These are phyloP conservation scores for Primulina tabacum DNA, from an alignment of 257 asterid species.

Conservation along the genomic window DNA sequence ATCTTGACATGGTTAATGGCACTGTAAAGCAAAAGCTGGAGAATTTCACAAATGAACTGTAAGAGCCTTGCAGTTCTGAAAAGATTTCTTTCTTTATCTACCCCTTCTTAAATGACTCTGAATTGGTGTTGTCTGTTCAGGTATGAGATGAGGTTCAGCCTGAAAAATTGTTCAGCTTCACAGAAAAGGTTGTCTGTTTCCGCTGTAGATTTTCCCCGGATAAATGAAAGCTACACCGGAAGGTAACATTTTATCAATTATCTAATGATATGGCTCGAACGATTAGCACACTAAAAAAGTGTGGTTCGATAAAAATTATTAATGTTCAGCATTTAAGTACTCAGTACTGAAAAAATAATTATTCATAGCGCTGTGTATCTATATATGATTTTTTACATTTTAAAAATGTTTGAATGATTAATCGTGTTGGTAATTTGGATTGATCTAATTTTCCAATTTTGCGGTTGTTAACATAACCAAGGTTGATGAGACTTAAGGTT, in stretches of 20 bases:
- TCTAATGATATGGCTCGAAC: neutral
- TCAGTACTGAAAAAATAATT: too few species aligned
- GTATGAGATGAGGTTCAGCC: slow-evolving; percentile 94
- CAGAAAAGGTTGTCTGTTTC: slow-evolving; percentile 84
- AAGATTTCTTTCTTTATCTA: slow-evolving; percentile 16
- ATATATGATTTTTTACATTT: too few species aligned
- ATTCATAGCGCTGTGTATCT: too few species aligned
- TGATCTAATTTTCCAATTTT: neutral
- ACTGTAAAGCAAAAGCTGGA: slow-evolving; percentile 58
- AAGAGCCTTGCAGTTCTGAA: slow-evolving; percentile 30
- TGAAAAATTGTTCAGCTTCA: slow-evolving; percentile 74
- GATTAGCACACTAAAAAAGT: too few species aligned
- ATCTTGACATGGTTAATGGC: slow-evolving; percentile 77
- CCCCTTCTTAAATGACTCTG: slow-evolving; percentile 11
- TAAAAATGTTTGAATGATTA: too few species aligned
- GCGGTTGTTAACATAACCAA: neutral
- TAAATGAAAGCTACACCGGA: slow-evolving; percentile 88
- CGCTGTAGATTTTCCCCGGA: slow-evolving; percentile 91
- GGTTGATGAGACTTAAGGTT: neutral
- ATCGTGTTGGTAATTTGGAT: too few species aligned
- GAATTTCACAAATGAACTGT: slow-evolving; percentile 84
- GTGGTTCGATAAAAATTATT: too few species aligned
- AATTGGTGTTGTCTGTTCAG: slow-evolving; percentile 37
- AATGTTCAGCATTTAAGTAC: too few species aligned
- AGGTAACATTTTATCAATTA: slow-evolving; percentile 43